Evolutionary conservation across 495 filamentous ascomycete species (phyloP).

Genomic region (Patellaria atrata): DNA sequence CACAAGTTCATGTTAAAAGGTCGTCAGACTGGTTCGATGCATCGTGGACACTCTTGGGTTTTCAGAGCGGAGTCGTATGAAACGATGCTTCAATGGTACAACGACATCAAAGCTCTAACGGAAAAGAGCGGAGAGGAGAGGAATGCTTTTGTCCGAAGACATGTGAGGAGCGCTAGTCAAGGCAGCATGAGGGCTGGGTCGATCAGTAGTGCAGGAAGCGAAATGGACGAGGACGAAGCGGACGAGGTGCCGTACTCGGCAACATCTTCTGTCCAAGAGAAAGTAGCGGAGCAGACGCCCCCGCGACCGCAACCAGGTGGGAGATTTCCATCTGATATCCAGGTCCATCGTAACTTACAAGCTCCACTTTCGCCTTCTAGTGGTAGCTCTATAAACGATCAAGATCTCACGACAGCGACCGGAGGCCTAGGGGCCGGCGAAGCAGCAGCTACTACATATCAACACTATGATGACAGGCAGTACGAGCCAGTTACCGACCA

Average conservation of each 20-base stretch:
- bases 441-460: constrained; percentile 1
- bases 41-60: constrained; percentile 93
- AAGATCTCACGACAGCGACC: constrained; percentile 40
- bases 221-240: constrained; percentile 79
- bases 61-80: constrained; percentile 91
- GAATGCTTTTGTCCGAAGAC: constrained; percentile 67
- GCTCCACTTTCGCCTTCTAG: constrained; percentile 64
- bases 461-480: neutral
- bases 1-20: constrained; percentile 98
- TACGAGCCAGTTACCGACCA: neutral
- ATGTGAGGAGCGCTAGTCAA: constrained; percentile 60
- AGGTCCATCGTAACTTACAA: constrained; percentile 66
- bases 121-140: constrained; percentile 83
- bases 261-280: constrained; percentile 22
- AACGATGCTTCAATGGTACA: constrained; percentile 94
- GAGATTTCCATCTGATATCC: constrained; percentile 76
- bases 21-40: constrained; percentile 82
- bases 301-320: constrained; percentile 69
- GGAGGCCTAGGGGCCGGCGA: constrained; percentile 22
- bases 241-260: constrained; percentile 37
- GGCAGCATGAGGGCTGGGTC: constrained; percentile 48
- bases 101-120: constrained; percentile 75
- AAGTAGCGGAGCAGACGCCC: constrained; percentile 17
- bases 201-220: constrained; percentile 54
- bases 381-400: constrained; percentile 50